Conservation (phyloP, 192 early-diverging fungal genomes). For the Coemansia asiatica region DNA sequence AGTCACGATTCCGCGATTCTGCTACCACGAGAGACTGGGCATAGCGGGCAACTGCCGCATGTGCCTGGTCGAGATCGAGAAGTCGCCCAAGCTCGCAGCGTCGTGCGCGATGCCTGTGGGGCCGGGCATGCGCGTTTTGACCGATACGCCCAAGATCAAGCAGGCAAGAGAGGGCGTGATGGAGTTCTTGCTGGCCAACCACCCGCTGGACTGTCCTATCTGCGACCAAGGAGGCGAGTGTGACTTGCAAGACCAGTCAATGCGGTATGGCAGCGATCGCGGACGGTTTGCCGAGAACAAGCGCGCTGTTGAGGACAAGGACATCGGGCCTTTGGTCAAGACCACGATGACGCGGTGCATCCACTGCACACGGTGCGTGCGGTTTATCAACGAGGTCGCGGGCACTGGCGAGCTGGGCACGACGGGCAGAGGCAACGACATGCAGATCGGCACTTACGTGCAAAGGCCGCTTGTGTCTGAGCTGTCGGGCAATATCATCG, state of each 20-base stretch:
- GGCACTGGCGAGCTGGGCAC: conserved; percentile 95
- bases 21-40: conserved; percentile 88
- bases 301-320: conserved; percentile 96
- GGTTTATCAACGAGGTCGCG: conserved; percentile 97
- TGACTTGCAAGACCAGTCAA: conserved; percentile 96
- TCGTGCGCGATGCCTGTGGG: conserved; percentile 97
- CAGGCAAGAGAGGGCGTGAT: conserved; percentile 94
- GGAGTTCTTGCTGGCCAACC: conserved; percentile 95
- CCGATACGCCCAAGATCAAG: conserved; percentile 89
- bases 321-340: conserved; percentile 93
- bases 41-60: conserved; percentile 99
- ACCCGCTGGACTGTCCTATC: conserved; percentile 97
- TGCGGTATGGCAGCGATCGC: conserved; percentile 94
- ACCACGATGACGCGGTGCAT: conserved; percentile 99
- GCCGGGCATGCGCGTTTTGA: conserved; percentile 97
- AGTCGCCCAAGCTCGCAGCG: conserved; percentile 91
- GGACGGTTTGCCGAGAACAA: conserved; percentile 90
- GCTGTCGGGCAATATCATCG: conserved; percentile 97
- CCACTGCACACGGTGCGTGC: conserved; percentile 98
- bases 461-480: conserved; percentile 85
- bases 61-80: conserved; percentile 98
- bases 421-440: conserved; percentile 92
- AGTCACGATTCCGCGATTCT: conserved; percentile 69
- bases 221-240: conserved; percentile 99
- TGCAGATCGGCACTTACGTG: conserved; percentile 98